Evolutionary conservation across 2,329 filamentous ascomycete species (phyloP).

Genomic region (Balansia obtecta): DNA sequence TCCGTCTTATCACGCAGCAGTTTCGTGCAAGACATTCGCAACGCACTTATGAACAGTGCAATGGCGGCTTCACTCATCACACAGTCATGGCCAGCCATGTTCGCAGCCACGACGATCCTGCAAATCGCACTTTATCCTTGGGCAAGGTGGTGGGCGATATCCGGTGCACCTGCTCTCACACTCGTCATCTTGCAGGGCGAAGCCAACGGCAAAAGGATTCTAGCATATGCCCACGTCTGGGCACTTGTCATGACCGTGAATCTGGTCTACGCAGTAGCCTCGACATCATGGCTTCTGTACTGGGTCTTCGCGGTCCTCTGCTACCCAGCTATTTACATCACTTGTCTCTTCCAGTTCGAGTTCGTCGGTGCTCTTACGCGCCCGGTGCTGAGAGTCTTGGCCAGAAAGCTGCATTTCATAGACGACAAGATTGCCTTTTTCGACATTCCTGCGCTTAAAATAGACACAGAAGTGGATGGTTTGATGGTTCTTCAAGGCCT

Average conservation of each 20-base stretch:
- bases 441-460: conserved; percentile 4
- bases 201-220: not conserved
- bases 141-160: conserved; percentile 4
- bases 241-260: conserved; percentile 4
- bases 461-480: conserved; percentile 5
- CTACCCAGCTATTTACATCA: conserved; percentile 4
- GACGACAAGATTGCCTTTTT: conserved; percentile 6
- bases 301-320: conserved; percentile 1
- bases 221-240: conserved; percentile 4
- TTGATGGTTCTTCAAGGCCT: conserved; percentile 4
- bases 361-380: not conserved
- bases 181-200: conserved; percentile 4
- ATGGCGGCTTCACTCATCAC: not conserved
- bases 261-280: conserved; percentile 3
- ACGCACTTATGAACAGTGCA: too few species aligned
- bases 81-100: conserved; percentile 1
- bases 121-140: conserved; percentile 1
- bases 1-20: too few species aligned
- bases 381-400: conserved; percentile 1
- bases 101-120: conserved; percentile 1
- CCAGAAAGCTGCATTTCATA: conserved; percentile 5
- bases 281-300: conserved; percentile 6
- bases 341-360: conserved; percentile 2
- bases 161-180: conserved; percentile 1
- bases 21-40: too few species aligned